A percentile compares a stretch with the other conserved stretches of the same genome.
These are phyloP conservation scores for Phialophora macrospora DNA, from an alignment of 2,329 filamentous ascomycete genomes.

Conservation along the genomic window DNA sequence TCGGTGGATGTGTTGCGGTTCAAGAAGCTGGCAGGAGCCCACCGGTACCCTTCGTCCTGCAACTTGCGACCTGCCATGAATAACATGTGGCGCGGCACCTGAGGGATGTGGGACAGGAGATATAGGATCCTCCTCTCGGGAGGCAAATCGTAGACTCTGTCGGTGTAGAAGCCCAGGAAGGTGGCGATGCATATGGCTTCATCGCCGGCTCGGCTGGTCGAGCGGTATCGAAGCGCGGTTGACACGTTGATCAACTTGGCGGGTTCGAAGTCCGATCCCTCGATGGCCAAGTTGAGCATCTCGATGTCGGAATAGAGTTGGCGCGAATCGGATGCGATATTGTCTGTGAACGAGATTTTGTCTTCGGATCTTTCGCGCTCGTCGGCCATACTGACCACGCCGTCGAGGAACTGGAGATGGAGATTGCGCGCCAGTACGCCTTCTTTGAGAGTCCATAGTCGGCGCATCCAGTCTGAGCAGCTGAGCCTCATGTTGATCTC, in stretches of 20 bases:
- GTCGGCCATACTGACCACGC: background rate
- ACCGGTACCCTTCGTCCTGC: background rate
- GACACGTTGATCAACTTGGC: constrained; percentile 4
- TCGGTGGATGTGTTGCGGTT: background rate
- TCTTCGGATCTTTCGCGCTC: background rate
- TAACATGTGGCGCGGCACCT: background rate
- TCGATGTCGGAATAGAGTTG: background rate
- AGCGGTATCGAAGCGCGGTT: background rate
- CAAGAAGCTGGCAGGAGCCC: constrained; percentile 8
- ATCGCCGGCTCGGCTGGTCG: background rate
- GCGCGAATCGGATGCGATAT: background rate
- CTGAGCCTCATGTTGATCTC: background rate
- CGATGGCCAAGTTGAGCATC: constrained; percentile 5
- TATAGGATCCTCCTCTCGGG: background rate
- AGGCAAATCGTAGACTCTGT: background rate
- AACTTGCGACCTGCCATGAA: background rate
- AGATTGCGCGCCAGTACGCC: constrained; percentile 2
- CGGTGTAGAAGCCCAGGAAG: background rate
- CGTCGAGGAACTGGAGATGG: constrained; percentile 3
- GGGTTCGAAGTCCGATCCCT: background rate
- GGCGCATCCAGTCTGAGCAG: background rate
- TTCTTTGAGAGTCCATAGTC: constrained; percentile 8
- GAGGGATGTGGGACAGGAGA: background rate
- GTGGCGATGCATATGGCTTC: constrained; percentile 2
- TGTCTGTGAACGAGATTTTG: background rate